These are phyloP conservation scores for Gastrolobium bilobum DNA, from an alignment of 306 rosid species.

Conservation along the genomic window DNA sequence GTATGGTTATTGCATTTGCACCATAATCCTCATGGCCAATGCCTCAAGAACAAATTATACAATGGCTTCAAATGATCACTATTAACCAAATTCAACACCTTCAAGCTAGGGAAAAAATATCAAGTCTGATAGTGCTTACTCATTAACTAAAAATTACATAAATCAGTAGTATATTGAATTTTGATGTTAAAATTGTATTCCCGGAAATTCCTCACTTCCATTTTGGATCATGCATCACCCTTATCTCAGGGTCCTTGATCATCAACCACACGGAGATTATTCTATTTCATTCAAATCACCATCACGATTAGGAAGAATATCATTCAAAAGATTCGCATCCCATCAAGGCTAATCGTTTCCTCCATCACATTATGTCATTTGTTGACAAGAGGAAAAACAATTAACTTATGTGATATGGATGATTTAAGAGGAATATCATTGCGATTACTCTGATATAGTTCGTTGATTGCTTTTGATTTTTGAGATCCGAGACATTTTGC, in stretches of 20 bases:
- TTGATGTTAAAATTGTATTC: no score
- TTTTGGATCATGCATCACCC: background rate
- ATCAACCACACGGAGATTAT: slow-evolving; percentile 19
- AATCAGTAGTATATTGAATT: no score
- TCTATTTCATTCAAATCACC: slow-evolving; percentile 6
- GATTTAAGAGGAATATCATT: background rate
- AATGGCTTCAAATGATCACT: no score
- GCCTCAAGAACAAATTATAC: no score
- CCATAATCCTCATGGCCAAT: background rate
- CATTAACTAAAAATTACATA: no score
- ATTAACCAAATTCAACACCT: no score
- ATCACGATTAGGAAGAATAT: slow-evolving; percentile 8
- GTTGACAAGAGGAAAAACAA: background rate
- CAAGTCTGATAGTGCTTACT: no score
- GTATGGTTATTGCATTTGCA: background rate
- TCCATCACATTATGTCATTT: background rate
- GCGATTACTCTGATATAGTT: background rate
- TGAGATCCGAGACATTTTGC: background rate
- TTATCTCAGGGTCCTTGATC: background rate
- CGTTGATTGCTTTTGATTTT: background rate
- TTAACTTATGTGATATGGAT: background rate
- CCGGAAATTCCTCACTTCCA: background rate
- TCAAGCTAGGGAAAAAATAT: no score
- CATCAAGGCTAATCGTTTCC: background rate
- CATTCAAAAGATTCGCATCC: slow-evolving; percentile 37